A percentile compares a stretch with the other conserved stretches of the same genome.
phyloP scores from a whole-genome alignment of 2,329 filamentous ascomycete species.

The Seiridium unicorne region DNA sequence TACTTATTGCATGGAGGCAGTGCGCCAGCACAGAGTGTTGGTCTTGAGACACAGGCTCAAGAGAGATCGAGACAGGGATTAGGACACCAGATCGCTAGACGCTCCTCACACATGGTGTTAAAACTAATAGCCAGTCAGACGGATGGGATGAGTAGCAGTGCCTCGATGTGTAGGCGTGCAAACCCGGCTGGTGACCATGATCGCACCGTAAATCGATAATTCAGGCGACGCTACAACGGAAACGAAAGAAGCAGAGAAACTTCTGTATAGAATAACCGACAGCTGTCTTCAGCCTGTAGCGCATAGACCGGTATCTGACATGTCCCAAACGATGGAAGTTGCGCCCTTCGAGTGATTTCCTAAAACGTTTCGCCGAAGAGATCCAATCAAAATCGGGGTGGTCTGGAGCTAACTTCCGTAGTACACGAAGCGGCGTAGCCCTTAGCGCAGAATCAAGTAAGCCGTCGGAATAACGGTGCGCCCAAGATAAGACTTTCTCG shows the following conservation, averaged over 20 bases:
- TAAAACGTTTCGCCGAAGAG: constrained; percentile 3
- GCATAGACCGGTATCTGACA: too few relatives aligned
- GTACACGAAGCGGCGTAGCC: not conserved
- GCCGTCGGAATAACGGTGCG: not conserved
- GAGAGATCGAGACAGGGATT: not conserved
- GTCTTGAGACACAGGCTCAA: not conserved
- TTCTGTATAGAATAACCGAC: too few relatives aligned
- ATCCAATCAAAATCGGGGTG: constrained; percentile 4
- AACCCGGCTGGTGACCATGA: too few relatives aligned
- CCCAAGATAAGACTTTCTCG: not conserved
- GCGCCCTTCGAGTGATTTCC: constrained; percentile 2
- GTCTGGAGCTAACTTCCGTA: not conserved
- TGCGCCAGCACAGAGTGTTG: not conserved
- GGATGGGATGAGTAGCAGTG: too few relatives aligned
- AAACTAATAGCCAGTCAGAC: too few relatives aligned
- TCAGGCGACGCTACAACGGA: too few relatives aligned
- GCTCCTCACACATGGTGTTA: not conserved
- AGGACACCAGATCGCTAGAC: not conserved
- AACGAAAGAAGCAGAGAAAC: too few relatives aligned
- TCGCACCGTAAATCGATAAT: too few relatives aligned
- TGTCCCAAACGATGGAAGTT: not conserved
- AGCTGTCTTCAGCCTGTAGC: too few relatives aligned
- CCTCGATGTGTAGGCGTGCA: too few relatives aligned
- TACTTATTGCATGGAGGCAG: not conserved
- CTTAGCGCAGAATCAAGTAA: not conserved